Percentiles rank a stretch among this genome's conserved stretches.
Evolutionary conservation across 2,329 filamentous ascomycete species (phyloP).

Genomic region (Fusarium goolgardi): DNA sequence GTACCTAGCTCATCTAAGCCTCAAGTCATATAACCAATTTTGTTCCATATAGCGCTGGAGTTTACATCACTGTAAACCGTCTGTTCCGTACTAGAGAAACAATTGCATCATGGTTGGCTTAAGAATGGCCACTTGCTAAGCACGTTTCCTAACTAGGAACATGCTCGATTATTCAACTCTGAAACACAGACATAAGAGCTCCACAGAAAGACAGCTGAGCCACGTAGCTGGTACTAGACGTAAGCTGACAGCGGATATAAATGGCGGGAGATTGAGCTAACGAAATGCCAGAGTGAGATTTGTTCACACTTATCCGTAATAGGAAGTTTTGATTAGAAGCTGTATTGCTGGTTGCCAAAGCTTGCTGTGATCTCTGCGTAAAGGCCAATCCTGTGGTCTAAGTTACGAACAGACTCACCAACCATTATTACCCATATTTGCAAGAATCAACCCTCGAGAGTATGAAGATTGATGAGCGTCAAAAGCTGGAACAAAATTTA

Average conservation of each 20-base stretch:
- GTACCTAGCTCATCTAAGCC: neutral
- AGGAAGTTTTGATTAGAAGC: neutral
- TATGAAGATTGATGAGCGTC: neutral
- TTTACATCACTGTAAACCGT: too few relatives aligned
- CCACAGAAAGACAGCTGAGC: neutral
- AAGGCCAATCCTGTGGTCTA: neutral
- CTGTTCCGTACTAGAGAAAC: neutral
- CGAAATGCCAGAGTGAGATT: neutral
- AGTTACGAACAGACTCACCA: neutral
- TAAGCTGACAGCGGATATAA: neutral
- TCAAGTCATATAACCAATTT: neutral
- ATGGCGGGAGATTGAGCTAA: too few relatives aligned
- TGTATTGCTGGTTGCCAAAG: neutral
- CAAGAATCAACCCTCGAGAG: accelerated
- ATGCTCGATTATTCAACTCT: neutral
- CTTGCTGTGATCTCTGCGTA: neutral
- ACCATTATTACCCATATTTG: too few relatives aligned
- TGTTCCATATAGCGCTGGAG: neutral
- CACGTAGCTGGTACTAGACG: neutral
- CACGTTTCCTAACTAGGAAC: neutral
- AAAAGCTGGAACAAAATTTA: neutral
- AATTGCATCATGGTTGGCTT: neutral
- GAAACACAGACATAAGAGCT: neutral
- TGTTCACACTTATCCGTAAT: neutral
- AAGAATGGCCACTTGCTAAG: neutral